Base-by-base conservation (phyloP, 495 filamentous ascomycete species). In the Hypoxylon lienhwacheense region DNA sequence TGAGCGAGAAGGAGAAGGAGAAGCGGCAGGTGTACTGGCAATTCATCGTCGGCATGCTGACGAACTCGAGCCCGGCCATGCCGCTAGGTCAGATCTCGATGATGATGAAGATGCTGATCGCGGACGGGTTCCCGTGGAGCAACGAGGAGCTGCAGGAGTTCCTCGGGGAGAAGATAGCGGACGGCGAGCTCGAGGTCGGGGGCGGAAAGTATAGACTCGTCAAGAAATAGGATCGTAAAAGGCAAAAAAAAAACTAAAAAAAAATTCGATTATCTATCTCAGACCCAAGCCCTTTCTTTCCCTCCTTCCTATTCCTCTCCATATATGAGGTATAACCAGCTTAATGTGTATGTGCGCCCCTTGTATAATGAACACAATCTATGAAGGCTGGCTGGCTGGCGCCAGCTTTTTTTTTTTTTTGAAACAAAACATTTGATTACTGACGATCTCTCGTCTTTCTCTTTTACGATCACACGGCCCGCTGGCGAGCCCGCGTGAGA, bases 41-140 rank as follows among this genome's bases (percentile, higher is more conserved):
- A 65, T 97, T 93, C 65, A 89, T 99, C 51, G 75, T 88, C 41
- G 89, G 88, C 35, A 97, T 99, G 92, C 73, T 99, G 71, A 97
- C 88, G 51, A 97, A 97, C 67, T 80, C 86, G 50, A 88, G 87
- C 4, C 72, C 84, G 21, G 63, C 71, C 22, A 95, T 95, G 87
- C 82, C 86, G 36, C 65, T 89, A 53, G 79, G 80, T 63, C 83
- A 88, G 70, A 91, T 98, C 51, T 77, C 84, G 3, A 92, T 91
- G 86, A 96, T 97, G 89, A 74, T 98, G 76, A 88, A 86, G 67
- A 87, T 98, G 77, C 78, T 89, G 20, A 85, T 97, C 21, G 81
- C 86, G 1, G 91, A 89, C 10, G 88, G 89, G 5, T 97, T 96
- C 63, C 84, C 89, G 10, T 96, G 82, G 75, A 81, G 80, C 20